phyloP scores from a whole-genome alignment of 805 yeast genomes.

The Ogataea parapolymorpha region DNA sequence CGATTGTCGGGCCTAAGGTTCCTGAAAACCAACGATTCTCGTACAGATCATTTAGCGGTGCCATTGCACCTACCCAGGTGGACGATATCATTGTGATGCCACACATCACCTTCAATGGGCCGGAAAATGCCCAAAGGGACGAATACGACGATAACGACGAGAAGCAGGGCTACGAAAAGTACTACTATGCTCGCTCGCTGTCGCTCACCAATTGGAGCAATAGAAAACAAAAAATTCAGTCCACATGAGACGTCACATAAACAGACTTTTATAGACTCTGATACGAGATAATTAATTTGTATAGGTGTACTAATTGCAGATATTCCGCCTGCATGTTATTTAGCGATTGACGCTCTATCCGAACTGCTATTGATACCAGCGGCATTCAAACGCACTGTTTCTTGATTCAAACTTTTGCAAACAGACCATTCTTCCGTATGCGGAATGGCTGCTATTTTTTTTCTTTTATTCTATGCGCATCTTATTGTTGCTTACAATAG shows the following conservation, averaged over 20 bases:
- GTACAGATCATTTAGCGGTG: slow-evolving; percentile 29
- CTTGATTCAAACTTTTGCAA: neutral
- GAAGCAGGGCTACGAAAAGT: slow-evolving; percentile 26
- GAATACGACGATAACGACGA: slow-evolving; percentile 31
- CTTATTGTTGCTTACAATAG: neutral
- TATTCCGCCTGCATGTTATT: neutral
- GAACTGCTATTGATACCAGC: neutral
- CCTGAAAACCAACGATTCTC: slow-evolving; percentile 27
- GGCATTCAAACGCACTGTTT: neutral
- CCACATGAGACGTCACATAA: slow-evolving; percentile 6
- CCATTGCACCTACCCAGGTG: slow-evolving; percentile 32
- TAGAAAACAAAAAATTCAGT: slow-evolving; percentile 19
- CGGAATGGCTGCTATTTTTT: neutral
- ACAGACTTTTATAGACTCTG: neutral
- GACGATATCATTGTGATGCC: slow-evolving; percentile 34
- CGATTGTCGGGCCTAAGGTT: slow-evolving; percentile 31
- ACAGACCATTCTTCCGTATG: neutral
- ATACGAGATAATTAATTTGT: neutral
- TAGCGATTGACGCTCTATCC: neutral
- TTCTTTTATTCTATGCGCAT: neutral
- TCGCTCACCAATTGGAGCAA: slow-evolving; percentile 28
- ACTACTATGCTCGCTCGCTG: slow-evolving; percentile 31
- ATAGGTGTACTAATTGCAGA: neutral
- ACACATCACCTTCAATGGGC: slow-evolving; percentile 29
- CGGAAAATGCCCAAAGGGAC: slow-evolving; percentile 20